Evolutionary conservation across 2,329 filamentous ascomycete genomes (phyloP).

Genomic region (Hypomyces perniciosus): DNA sequence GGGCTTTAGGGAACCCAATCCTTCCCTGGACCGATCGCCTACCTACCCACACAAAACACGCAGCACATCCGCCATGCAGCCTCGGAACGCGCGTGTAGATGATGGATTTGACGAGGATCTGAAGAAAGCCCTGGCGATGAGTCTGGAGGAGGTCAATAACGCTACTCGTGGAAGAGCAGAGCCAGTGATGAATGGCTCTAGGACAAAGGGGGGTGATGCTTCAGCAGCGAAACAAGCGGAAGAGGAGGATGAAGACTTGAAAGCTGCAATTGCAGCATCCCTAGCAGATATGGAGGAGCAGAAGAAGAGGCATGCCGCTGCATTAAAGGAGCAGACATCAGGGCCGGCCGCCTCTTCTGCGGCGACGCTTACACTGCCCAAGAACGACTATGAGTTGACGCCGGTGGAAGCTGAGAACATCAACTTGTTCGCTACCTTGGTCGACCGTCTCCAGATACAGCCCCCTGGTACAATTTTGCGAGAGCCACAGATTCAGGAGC

Average conservation of each 20-base stretch:
- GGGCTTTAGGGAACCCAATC: constrained; percentile 31
- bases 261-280: constrained; percentile 91
- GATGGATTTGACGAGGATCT: constrained; percentile 92
- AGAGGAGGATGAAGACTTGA: constrained; percentile 87
- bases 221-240: constrained; percentile 49
- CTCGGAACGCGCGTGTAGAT: constrained; percentile 79
- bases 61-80: constrained; percentile 70
- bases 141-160: constrained; percentile 82
- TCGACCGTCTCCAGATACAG: constrained; percentile 91
- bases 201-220: constrained; percentile 31
- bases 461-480: constrained; percentile 92
- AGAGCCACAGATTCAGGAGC: constrained; percentile 94
- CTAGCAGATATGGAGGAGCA: constrained; percentile 97
- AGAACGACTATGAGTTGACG: constrained; percentile 91
- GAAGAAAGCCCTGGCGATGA: constrained; percentile 92
- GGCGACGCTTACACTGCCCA: constrained; percentile 56
- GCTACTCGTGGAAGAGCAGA: constrained; percentile 69
- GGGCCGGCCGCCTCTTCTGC: constrained; percentile 31
- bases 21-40: constrained; percentile 44
- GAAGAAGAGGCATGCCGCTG: constrained; percentile 81
- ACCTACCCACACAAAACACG: constrained; percentile 57
- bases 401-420: constrained; percentile 96
- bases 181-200: constrained; percentile 38
- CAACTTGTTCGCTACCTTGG: constrained; percentile 87
- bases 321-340: constrained; percentile 71